Conservation (phyloP, 2,329 filamentous ascomycete species). For the Septoria petroselini region DNA sequence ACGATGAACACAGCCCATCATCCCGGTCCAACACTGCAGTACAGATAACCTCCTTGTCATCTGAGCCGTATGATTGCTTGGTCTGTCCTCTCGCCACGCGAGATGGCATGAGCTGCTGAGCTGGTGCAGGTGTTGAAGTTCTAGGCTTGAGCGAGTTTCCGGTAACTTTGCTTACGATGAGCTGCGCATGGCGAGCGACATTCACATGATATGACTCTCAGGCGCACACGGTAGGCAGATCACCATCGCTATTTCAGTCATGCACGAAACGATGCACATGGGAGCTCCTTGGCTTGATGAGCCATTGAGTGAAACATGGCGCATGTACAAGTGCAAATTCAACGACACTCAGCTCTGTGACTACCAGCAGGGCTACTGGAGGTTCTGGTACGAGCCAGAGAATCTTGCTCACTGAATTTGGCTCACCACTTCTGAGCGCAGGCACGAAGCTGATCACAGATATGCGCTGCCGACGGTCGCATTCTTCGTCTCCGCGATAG, state of each 20-base stretch:
- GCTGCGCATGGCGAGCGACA: not conserved
- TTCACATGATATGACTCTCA: not conserved
- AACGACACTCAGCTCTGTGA: constrained; percentile 46
- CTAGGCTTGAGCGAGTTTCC: not conserved
- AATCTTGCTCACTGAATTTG: not conserved
- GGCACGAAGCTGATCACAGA: constrained; percentile 55
- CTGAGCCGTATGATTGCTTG: constrained; percentile 1
- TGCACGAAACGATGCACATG: constrained; percentile 19
- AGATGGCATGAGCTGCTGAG: not conserved
- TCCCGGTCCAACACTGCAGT: not conserved
- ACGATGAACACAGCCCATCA: not conserved
- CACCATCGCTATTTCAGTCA: too few relatives aligned
- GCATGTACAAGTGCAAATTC: constrained; percentile 31
- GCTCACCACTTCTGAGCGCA: constrained; percentile 24
- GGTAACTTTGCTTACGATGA: not conserved
- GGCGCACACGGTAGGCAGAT: too few relatives aligned
- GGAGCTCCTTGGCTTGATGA: constrained; percentile 40
- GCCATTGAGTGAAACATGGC: constrained; percentile 42
- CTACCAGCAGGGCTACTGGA: constrained; percentile 47
- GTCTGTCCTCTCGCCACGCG: not conserved
- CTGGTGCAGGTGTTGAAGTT: not conserved
- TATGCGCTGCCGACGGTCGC: constrained; percentile 53
- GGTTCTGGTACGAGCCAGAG: constrained; percentile 43
- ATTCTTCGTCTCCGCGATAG: constrained; percentile 51
- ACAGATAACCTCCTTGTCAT: constrained; percentile 2